Evolutionary conservation across 2,329 filamentous ascomycete genomes (phyloP), one percentile per base, ranked within the genome.

Genomic region (Aspergillus fijiensis): DNA sequence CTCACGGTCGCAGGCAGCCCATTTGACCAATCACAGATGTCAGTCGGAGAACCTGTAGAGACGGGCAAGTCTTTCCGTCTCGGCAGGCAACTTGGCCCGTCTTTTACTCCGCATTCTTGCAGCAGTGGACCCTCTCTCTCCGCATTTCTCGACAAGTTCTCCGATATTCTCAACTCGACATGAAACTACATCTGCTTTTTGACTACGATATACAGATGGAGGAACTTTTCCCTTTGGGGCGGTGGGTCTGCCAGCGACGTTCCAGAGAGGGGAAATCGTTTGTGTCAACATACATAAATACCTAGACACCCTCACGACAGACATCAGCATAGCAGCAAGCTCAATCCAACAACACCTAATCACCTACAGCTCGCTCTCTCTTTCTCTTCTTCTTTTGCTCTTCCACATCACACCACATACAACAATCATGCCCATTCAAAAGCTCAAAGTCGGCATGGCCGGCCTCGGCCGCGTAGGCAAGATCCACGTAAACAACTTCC

Each of bases 391-490:
- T n/a, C 21, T 14, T 14, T 35, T 35, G 2, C 3, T 1, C 5
- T 5, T 35, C 14, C 11, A 14, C 4, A 35, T 12, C 14, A 12
- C 33, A 12, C 1, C 11, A 21, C 21, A 48, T 5, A 12, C 25
- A 7, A 27, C 3, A 1, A 45, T 11, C 51, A 70, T 70, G 68
- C 53, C 59, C 23, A 55, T 69, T 42, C 62, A 67, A 55, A 77
- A 70, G 58, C 72, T 81, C 58, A 74, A 79, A 63, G 69, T 82
- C 59, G 80, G 74, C 42, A 77, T 80, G 58, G 77, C 77, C 51
- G 80, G 80, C 50, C 75, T 82, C 21, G 80, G 80, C 57, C 79
- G 80, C 57, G 81, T 82, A 71, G 80, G 75, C 50, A 76, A 77
- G 54, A 74, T 78, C 5, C 81, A 83, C 65, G 81, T 79, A 12